Conservation (phyloP, 1,139 yeast genomes). For the Nakaseomyces nivariensis region DNA sequence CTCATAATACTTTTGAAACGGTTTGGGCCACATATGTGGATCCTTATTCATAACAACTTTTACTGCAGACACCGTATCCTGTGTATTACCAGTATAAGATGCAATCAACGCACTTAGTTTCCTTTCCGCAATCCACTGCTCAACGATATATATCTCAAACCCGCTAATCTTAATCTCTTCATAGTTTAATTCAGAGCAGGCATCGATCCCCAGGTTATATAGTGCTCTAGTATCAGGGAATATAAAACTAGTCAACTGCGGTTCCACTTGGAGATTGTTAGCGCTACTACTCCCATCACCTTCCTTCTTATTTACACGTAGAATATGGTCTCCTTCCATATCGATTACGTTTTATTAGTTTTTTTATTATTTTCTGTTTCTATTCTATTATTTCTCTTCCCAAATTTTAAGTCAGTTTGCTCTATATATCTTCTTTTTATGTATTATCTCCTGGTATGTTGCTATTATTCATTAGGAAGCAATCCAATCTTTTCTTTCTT, state of each 20-base stretch:
- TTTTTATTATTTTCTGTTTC: too few relatives aligned
- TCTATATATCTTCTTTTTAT: too few relatives aligned
- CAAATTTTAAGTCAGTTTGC: too few relatives aligned
- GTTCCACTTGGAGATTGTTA: not conserved
- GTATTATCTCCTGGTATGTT: too few relatives aligned
- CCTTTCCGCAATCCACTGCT: conserved; percentile 84
- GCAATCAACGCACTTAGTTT: conserved; percentile 59
- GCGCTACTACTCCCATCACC: not conserved
- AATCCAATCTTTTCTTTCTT: too few relatives aligned
- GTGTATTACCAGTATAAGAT: conserved; percentile 73
- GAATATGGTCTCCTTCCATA: not conserved
- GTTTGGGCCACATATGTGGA: conserved; percentile 45
- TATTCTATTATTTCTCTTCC: too few relatives aligned
- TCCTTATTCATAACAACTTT: conserved; percentile 52
- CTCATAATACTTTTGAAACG: conserved; percentile 50
- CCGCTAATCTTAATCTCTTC: conserved; percentile 47
- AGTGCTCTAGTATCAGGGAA: conserved; percentile 48
- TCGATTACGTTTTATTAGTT: not conserved
- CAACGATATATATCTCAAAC: conserved; percentile 81
- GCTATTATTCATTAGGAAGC: too few relatives aligned
- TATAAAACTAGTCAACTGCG: conserved; percentile 22
- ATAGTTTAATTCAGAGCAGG: conserved; percentile 32
- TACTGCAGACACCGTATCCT: conserved; percentile 51
- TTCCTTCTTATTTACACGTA: not conserved
- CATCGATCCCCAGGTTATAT: conserved; percentile 35